These are phyloP conservation scores for Monosporascus sp. DNA, from an alignment of 2,329 filamentous ascomycete species.

Conservation along the genomic window DNA sequence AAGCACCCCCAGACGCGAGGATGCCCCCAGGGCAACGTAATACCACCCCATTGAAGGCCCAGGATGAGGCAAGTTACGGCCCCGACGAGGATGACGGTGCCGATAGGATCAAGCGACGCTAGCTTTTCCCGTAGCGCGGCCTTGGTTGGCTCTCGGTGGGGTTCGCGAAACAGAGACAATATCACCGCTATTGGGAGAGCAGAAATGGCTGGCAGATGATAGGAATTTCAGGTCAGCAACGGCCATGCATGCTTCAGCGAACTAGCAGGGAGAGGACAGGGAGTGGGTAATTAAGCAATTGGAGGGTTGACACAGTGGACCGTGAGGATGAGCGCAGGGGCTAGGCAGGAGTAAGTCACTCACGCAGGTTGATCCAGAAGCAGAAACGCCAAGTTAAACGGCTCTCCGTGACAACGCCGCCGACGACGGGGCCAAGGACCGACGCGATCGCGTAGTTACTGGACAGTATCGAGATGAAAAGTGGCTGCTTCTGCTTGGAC, in stretches of 20 bases:
- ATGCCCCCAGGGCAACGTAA: conserved; percentile 2
- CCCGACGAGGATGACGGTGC: background rate
- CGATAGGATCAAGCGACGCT: conserved; percentile 1
- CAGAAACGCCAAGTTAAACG: background rate
- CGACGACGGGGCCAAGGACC: background rate
- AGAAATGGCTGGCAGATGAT: too few species aligned
- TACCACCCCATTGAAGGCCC: conserved; percentile 5
- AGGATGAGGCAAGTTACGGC: conserved; percentile 1
- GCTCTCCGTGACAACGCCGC: background rate
- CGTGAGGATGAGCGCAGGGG: too few species aligned
- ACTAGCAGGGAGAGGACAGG: too few species aligned
- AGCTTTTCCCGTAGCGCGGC: background rate
- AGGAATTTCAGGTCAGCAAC: too few species aligned
- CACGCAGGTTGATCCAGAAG: background rate
- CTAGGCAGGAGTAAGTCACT: background rate
- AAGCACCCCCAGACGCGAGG: conserved; percentile 3
- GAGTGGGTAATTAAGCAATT: too few species aligned
- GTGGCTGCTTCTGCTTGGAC: background rate
- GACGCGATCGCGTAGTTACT: background rate
- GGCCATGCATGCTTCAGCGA: too few species aligned
- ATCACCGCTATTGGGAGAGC: too few species aligned
- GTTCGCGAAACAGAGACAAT: too few species aligned
- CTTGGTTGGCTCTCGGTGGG: too few species aligned
- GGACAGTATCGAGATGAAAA: background rate
- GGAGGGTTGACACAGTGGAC: too few species aligned